A percentile compares a stretch with the other conserved stretches of the same genome.
Conservation (phyloP, 176 grass and related monocot species). For the Phoenix dactylifera region DNA sequence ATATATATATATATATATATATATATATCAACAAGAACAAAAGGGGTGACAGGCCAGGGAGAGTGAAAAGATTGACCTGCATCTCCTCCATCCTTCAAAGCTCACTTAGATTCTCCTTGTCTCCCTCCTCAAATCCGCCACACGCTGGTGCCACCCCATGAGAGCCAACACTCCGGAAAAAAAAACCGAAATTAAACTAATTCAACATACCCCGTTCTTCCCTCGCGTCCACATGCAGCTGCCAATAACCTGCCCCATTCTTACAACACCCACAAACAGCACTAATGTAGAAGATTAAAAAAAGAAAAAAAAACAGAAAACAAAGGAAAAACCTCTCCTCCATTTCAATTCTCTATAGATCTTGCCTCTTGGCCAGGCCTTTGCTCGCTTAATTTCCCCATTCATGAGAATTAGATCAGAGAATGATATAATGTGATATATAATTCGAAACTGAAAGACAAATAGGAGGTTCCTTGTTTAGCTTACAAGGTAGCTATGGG, state of each 20-base stretch:
- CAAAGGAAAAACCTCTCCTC: too few species aligned
- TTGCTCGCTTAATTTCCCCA: not conserved
- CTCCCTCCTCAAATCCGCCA: not conserved
- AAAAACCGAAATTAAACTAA: not conserved
- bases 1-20: too few species aligned
- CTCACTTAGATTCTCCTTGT: not conserved
- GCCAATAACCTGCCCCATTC: not conserved
- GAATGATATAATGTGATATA: not conserved
- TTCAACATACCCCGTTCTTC: not conserved
- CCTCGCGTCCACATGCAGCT: not conserved
- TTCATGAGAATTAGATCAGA: not conserved
- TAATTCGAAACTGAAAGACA: not conserved
- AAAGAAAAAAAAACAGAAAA: not conserved
- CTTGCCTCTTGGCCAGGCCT: not conserved
- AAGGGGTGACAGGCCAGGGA: not conserved
- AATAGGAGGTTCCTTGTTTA: slow-evolving; percentile 8
- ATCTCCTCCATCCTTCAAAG: slow-evolving; percentile 1
- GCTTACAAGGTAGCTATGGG: slow-evolving; percentile 2
- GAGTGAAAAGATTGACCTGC: not conserved
- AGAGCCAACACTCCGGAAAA: not conserved
- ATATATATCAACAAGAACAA: not conserved
- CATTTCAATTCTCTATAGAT: too few species aligned
- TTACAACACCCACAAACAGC: not conserved
- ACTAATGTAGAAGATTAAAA: not conserved
- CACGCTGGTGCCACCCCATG: not conserved